Evolutionary conservation across 106 monocot species (phyloP).

Genomic region (Acorus calamus): DNA sequence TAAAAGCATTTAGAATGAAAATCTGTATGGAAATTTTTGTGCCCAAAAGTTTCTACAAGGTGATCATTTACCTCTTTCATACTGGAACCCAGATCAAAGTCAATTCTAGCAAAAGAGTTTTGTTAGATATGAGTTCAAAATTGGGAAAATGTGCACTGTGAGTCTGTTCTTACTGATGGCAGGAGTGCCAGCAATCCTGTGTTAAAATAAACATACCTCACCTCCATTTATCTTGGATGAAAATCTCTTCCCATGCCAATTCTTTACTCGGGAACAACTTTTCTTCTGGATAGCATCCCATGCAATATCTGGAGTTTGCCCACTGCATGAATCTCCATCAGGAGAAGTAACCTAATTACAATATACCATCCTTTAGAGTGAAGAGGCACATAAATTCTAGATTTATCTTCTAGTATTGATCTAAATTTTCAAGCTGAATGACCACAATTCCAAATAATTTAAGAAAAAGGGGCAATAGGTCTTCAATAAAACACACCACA

Average conservation of each 20-base stretch:
- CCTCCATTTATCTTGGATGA: conserved; percentile 66
- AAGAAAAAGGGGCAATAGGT: not conserved
- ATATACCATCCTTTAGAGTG: not conserved
- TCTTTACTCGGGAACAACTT: conserved; percentile 39
- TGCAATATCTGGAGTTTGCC: conserved; percentile 78
- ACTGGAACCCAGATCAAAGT: no score
- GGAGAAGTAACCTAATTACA: conserved; percentile 41
- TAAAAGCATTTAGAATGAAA: no score
- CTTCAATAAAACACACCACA: conserved; percentile 33
- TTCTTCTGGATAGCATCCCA: conserved; percentile 72
- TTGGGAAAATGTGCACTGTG: no score
- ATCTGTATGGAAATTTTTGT: no score
- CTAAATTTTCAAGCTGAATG: no score
- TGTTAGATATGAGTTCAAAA: no score
- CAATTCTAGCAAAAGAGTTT: no score
- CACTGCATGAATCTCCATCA: conserved; percentile 58
- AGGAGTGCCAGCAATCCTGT: not conserved
- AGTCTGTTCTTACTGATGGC: no score
- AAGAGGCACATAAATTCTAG: no score
- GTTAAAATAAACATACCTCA: conserved; percentile 39
- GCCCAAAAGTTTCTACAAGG: no score
- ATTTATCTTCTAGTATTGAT: no score
- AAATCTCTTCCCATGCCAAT: conserved; percentile 48
- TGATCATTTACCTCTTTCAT: no score
- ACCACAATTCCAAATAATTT: not conserved